These are phyloP conservation scores for Trifolium dubium DNA, from an alignment of 306 rosid species.

Conservation along the genomic window DNA sequence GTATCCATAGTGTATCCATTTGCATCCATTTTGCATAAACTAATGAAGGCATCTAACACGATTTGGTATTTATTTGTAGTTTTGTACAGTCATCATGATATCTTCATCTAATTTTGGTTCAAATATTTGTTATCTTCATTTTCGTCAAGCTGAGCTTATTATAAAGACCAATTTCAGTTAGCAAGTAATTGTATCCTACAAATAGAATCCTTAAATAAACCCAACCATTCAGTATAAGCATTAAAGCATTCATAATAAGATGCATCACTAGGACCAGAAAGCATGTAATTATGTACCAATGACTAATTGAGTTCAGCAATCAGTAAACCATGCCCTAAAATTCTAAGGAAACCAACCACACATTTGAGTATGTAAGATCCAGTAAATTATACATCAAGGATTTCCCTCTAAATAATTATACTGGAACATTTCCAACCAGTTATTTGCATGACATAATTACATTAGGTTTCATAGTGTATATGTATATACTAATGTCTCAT, in stretches of 20 bases:
- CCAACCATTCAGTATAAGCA: neutral
- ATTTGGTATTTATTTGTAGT: too few relatives aligned
- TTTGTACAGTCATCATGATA: too few relatives aligned
- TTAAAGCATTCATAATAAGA: neutral
- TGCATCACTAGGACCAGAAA: neutral
- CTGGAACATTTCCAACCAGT: slow-evolving; percentile 49
- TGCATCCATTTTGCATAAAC: too few relatives aligned
- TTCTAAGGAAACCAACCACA: slow-evolving; percentile 46
- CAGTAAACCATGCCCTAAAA: neutral
- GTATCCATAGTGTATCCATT: too few relatives aligned
- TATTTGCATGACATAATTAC: slow-evolving; percentile 47
- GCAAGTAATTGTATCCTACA: neutral
- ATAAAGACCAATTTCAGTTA: too few relatives aligned
- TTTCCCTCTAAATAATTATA: slow-evolving; percentile 62
- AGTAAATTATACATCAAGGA: slow-evolving; percentile 50
- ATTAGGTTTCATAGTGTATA: slow-evolving; percentile 31
- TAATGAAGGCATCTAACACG: too few relatives aligned
- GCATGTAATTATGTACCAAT: neutral
- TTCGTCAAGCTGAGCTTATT: too few relatives aligned
- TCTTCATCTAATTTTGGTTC: too few relatives aligned
- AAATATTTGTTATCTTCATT: too few relatives aligned
- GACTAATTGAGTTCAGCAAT: neutral
- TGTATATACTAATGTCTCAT: slow-evolving; percentile 43
- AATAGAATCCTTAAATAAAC: neutral
- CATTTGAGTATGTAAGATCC: slow-evolving; percentile 38